Conservation (phyloP, 2,329 filamentous ascomycete genomes). For the Xylariaceae sp. region DNA sequence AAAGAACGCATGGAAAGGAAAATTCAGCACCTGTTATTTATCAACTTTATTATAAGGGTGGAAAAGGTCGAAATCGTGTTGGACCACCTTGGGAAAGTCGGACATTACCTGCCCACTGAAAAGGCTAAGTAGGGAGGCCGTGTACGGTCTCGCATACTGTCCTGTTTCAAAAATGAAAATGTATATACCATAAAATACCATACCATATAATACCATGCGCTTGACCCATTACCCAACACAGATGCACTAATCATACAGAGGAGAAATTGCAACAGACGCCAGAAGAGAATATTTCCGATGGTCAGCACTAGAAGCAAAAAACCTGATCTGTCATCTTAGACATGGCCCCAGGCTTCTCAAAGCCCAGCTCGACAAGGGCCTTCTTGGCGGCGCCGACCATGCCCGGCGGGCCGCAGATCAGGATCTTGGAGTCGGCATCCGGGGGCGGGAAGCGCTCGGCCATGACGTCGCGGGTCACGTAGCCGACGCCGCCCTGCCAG, state of each 20-base stretch:
- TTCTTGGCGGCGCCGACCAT: slow-evolving; percentile 53
- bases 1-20: not conserved
- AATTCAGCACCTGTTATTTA: not conserved
- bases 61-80: not conserved
- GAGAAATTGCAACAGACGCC: too few relatives aligned
- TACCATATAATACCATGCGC: too few relatives aligned
- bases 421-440: slow-evolving; percentile 38
- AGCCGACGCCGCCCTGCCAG: slow-evolving; percentile 44
- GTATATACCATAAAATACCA: too few relatives aligned
- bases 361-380: slow-evolving; percentile 40
- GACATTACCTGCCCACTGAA: too few relatives aligned
- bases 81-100: too few relatives aligned
- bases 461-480: slow-evolving; percentile 44
- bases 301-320: slow-evolving; percentile 34
- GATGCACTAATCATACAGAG: too few relatives aligned
- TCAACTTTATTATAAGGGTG: not conserved
- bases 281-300: too few relatives aligned
- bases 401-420: slow-evolving; percentile 54
- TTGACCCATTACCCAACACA: too few relatives aligned
- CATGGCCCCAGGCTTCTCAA: slow-evolving; percentile 39
- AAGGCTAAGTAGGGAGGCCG: too few relatives aligned
- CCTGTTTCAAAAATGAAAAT: too few relatives aligned
- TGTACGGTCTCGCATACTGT: too few relatives aligned
- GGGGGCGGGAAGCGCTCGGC: slow-evolving; percentile 39
- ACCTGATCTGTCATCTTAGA: slow-evolving; percentile 48